Base-by-base conservation (phyloP, 352 stramenopile species). In the Globisporangium yorkense region DNA sequence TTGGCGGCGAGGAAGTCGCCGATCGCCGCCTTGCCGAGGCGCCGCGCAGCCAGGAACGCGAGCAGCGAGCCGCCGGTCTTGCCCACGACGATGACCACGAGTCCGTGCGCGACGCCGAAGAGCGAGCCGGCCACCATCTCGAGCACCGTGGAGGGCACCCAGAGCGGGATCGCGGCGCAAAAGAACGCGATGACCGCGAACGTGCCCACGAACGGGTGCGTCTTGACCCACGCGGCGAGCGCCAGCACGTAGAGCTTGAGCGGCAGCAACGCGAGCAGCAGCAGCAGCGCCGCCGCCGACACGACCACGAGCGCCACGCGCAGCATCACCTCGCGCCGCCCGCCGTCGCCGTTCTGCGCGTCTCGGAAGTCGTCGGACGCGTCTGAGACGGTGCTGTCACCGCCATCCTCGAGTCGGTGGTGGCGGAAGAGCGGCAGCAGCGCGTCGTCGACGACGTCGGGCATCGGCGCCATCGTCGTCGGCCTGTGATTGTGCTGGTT, bases 51-150 rank as follows among this genome's bases (percentile, higher is more conserved):
- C 1, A 87, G 55, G 45, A 92, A 92, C 56, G 80, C 72, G 18
- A 89, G 56, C 48, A 84, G 72, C 46, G 80, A 92, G 12, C 82
- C 82, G 35, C 72, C 73, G 0, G 82, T 88, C 51, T 89, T 89
- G 52, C 82, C 82, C 18, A 92, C 56, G 1, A 76, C 57, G 40
- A 87, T 88, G 18, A 89, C 74, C 37, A 86, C 2, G 3, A 88
- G 64, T 2, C 63, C 82, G 29, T 74, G 65, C 0, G 60, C 50
- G 1, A 89, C 71, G 16, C 80, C 76, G 55, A 92, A 92, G 31
- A 92, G 71, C 46, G 69, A 87, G 1, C 82, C 82, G 5, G 76
- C 68, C 21, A 87, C 59, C 59, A 80, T 80, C 61, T 92, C 82
- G 13, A 89, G 56, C 35, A 84, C 69, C 6, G 82, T 88, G 43